Conservation (phyloP, 1,284 basidiomycete species). For the Leucoagaricus sp. region DNA sequence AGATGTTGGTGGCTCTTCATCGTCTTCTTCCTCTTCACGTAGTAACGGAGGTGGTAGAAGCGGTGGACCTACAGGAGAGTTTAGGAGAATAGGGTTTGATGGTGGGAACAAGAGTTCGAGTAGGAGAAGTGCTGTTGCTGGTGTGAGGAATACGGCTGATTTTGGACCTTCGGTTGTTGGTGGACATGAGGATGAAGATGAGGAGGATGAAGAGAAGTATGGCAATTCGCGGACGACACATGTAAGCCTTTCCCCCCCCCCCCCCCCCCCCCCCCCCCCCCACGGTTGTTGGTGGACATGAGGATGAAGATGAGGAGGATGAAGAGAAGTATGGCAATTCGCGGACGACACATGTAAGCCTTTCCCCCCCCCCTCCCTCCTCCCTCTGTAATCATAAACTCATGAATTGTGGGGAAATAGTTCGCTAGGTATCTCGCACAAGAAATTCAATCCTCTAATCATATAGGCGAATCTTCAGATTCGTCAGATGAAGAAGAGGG, state of each 20-base stretch:
- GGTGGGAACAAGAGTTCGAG: conserved; percentile 35
- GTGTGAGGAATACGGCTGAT: conserved; percentile 59
- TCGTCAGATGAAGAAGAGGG: conserved; percentile 53
- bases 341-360: conserved; percentile 49
- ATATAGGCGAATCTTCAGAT: conserved; percentile 50
- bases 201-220: conserved; percentile 35
- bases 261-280: conserved; percentile 8
- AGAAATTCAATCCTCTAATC: conserved; percentile 66
- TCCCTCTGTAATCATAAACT: neutral
- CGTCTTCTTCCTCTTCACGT: neutral
- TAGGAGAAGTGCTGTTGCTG: conserved; percentile 10
- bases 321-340: conserved; percentile 30
- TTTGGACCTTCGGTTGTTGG: conserved; percentile 58
- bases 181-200: conserved; percentile 36
- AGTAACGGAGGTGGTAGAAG: neutral
- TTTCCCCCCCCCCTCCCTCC: conserved; percentile 11
- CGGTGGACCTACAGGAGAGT: conserved; percentile 49
- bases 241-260: conserved; percentile 36
- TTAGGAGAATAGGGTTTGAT: conserved; percentile 44
- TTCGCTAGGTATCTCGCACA: conserved; percentile 75
- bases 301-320: conserved; percentile 39
- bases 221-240: conserved; percentile 39
- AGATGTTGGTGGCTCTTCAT: conserved; percentile 6
- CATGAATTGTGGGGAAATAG: conserved; percentile 35
- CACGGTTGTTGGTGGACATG: conserved; percentile 39